Evolutionary conservation across 345 rosid species (phyloP).

Genomic region (Ceriops zippeliana): DNA sequence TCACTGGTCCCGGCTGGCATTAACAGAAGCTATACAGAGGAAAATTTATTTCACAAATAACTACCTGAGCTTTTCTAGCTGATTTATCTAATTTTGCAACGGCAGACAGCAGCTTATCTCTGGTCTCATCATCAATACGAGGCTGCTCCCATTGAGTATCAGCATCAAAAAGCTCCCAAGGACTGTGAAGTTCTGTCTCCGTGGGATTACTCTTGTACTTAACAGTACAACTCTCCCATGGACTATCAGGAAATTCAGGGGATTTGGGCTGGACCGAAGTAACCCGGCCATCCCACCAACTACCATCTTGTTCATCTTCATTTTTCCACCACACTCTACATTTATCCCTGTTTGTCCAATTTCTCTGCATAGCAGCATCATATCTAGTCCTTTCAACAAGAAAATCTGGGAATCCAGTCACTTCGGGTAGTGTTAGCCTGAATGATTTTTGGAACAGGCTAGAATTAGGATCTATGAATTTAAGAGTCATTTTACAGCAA

Average conservation of each 20-base stretch:
- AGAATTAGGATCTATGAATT: constrained; percentile 67
- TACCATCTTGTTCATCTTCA: constrained; percentile 76
- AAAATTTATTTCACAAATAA: too few species aligned
- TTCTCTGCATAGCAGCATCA: constrained; percentile 67
- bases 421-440: constrained; percentile 76
- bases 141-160: constrained; percentile 70
- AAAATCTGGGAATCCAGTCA: constrained; percentile 85
- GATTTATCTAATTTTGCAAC: constrained; percentile 61
- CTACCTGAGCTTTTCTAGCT: constrained; percentile 54
- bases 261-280: constrained; percentile 64
- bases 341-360: constrained; percentile 88
- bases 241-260: constrained; percentile 78
- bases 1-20: not conserved
- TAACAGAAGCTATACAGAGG: too few species aligned
- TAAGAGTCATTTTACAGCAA: constrained; percentile 90
- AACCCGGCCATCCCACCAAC: constrained; percentile 96
- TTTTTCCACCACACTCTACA: constrained; percentile 98
- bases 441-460: constrained; percentile 47
- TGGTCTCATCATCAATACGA: constrained; percentile 51
- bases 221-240: constrained; percentile 87
- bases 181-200: constrained; percentile 82
- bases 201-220: constrained; percentile 76
- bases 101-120: constrained; percentile 50
- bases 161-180: constrained; percentile 96
- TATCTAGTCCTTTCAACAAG: constrained; percentile 92